phyloP scores from a whole-genome alignment of 768 basidiomycete genomes.

The Xerocomus potaroensis region DNA sequence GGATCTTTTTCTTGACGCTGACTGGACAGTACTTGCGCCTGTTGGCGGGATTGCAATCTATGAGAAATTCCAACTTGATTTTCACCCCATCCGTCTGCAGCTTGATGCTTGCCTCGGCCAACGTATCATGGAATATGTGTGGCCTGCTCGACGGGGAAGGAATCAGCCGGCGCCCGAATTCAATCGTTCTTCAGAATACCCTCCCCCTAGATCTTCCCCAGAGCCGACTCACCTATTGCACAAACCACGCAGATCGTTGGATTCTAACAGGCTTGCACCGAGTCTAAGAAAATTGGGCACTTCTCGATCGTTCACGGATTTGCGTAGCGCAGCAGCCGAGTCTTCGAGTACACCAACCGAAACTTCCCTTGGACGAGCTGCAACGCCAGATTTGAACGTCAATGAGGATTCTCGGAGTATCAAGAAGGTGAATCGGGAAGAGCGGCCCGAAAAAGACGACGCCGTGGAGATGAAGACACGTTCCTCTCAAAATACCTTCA shows the following conservation, averaged over 20 bases:
- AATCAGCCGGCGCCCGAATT: conserved; percentile 16
- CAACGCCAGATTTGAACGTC: conserved; percentile 14
- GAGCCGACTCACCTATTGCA: conserved; percentile 44
- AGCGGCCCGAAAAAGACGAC: conserved; percentile 40
- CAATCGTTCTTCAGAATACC: conserved; percentile 16
- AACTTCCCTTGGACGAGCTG: conserved; percentile 4
- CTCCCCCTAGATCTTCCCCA: conserved; percentile 41
- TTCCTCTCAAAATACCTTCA: conserved; percentile 79
- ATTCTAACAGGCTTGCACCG: conserved; percentile 34
- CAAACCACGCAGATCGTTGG: conserved; percentile 31
- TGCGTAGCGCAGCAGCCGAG: conserved; percentile 45
- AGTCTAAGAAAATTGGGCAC: conserved; percentile 49
- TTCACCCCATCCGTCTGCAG: conserved; percentile 85
- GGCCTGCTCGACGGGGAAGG: conserved; percentile 55
- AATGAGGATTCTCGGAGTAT: conserved; percentile 21
- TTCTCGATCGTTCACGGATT: conserved; percentile 69
- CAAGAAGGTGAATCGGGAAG: conserved; percentile 18
- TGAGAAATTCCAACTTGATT: conserved; percentile 70
- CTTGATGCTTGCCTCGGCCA: conserved; percentile 80
- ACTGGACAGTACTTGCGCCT: conserved; percentile 82
- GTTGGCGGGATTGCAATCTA: conserved; percentile 93
- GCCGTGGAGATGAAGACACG: conserved; percentile 80
- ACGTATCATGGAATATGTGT: conserved; percentile 85
- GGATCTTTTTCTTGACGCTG: conserved; percentile 68
- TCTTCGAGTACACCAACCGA: conserved; percentile 19